phyloP scores from a whole-genome alignment of 169 alveolate genomes.

The Eimeria necatrix region DNA sequence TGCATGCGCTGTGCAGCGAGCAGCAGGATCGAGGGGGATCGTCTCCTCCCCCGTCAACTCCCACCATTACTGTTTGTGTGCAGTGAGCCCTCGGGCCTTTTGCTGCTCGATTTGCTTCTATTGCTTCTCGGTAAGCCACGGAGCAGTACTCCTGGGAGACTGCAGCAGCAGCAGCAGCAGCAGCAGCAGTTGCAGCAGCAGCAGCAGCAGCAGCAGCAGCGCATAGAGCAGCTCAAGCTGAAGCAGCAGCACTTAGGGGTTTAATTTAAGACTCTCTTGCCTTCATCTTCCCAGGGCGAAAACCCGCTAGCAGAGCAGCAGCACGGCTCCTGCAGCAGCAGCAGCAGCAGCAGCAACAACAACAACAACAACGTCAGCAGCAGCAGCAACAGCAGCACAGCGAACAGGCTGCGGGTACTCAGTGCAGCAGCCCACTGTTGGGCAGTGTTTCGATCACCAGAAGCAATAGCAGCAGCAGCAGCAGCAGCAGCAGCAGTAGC shows the following conservation, averaged over 20 bases:
- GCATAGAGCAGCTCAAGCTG: background rate
- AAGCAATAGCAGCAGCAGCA: slow-evolving; percentile 1
- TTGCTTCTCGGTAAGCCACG: slow-evolving; percentile 2
- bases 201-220: background rate
- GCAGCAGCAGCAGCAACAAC: slow-evolving; percentile 32
- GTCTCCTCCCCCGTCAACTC: slow-evolving; percentile 30
- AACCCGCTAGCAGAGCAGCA: background rate
- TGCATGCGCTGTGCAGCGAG: slow-evolving; percentile 2
- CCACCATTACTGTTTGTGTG: background rate
- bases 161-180: background rate
- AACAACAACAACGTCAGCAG: background rate
- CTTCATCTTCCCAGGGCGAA: background rate
- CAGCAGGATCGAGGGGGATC: slow-evolving; percentile 16
- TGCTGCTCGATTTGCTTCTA: background rate
- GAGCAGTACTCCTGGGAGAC: slow-evolving; percentile 10
- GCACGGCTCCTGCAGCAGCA: slow-evolving; percentile 11
- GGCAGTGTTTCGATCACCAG: background rate
- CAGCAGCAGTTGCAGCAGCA: background rate
- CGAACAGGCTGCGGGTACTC: background rate
- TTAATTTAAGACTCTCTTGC: background rate
- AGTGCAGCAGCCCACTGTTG: background rate
- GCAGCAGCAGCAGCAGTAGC: slow-evolving; percentile 10
- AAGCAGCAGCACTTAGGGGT: background rate
- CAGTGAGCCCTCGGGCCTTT: background rate
- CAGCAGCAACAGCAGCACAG: background rate